Evolutionary conservation across 2,329 filamentous ascomycete species (phyloP).

Genomic region (Lasiodiplodia citricola): DNA sequence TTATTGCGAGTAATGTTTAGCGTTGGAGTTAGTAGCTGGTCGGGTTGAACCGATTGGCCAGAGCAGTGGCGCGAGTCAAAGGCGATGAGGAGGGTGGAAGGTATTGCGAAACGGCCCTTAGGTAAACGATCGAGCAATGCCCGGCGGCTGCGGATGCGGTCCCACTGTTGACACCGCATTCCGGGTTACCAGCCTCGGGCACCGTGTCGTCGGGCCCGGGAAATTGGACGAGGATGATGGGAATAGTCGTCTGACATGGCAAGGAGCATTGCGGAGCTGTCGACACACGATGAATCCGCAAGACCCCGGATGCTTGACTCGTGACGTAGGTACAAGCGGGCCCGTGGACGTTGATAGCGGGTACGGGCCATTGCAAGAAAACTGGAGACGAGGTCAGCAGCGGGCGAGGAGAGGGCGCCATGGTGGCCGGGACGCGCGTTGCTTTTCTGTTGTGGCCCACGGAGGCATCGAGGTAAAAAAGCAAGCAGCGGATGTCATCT

Average conservation of each 20-base stretch:
- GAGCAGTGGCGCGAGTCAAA: background rate
- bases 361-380: conserved; percentile 7
- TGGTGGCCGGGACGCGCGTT: background rate
- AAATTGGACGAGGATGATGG: conserved; percentile 3
- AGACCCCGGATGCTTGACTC: conserved; percentile 8
- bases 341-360: background rate
- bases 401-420: background rate
- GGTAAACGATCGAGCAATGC: background rate
- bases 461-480: background rate
- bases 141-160: conserved; percentile 12
- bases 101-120: conserved; percentile 1
- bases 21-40: background rate
- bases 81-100: conserved; percentile 5
- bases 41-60: conserved; percentile 11
- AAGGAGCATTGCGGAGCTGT: background rate
- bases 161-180: conserved; percentile 19
- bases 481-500: background rate
- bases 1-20: conserved; percentile 4
- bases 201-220: background rate
- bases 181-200: conserved; percentile 13
- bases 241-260: conserved; percentile 8
- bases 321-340: background rate
- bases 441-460: background rate
- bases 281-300: conserved; percentile 2
- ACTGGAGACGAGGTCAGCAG: background rate